Evolutionary conservation across 805 yeast species (phyloP), one percentile per base, ranked within the genome.

Genomic region (Yarrowia keelungensis): DNA sequence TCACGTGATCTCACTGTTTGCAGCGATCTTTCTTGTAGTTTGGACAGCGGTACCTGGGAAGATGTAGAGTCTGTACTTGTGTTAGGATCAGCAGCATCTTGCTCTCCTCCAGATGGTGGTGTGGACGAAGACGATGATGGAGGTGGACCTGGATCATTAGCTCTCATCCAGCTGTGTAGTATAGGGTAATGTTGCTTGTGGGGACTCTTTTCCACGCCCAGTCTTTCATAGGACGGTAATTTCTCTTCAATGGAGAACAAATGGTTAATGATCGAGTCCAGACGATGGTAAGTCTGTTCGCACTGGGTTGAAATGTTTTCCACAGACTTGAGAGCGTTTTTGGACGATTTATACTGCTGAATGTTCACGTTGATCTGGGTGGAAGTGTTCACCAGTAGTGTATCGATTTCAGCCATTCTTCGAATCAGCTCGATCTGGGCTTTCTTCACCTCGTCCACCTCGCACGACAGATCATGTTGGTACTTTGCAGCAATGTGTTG

Each of bases 101-200:
- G 35, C 36, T 46, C 19, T 11, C 14, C 19, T 46, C n/a, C 5
- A 4, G 19, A 2, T 22, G 19, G 8, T 14, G 26, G 36, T 43
- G 47, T 11, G 5, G 47, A 16, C 3, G 51, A 14, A 3, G 51
- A 22, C 4, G 62, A 3, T n/a, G 62, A 26, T 14, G 49, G 35
- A 2, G 49, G 16, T 10, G 51, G 42, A 3, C 51, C 65, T 26
- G 14, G 14, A 14, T 43, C 50, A 7, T 42, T 59, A 0, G 65
- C 41, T 59, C 51, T 43, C 65, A 59, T 59, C 51, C 50, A 45
- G 16, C 72, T 74, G 69, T 78, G 81, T 22, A 85, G 70, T 5
- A 76, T 74, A 4, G 82, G 82, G 73, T 82, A 85, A 71, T 84
- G 87, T 16, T 73, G 74, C 69, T 78, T 76, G 73, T 83, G 82